Evolutionary conservation across 495 filamentous ascomycete genomes (phyloP).

Genomic region (Aspergillus asperescens): DNA sequence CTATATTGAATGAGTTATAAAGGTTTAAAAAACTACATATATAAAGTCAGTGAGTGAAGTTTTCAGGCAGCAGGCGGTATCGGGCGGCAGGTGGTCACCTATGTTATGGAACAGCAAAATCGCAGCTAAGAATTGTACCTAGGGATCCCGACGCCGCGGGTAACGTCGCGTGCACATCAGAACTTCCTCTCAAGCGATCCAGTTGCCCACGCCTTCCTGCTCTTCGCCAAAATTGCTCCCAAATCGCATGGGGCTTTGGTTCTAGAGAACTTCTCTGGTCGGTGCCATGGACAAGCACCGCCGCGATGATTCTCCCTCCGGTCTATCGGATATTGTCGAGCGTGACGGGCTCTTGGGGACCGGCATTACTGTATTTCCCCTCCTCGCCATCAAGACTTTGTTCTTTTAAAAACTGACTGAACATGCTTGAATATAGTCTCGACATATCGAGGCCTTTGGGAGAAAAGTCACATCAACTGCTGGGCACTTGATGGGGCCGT

Average conservation of each 20-base stretch:
- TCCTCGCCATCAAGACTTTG: conserved; percentile 5
- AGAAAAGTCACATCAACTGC: conserved; percentile 94
- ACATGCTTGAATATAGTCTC: conserved; percentile 53
- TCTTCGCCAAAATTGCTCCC: conserved; percentile 1
- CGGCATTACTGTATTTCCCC: conserved; percentile 45
- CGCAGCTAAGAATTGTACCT: not conserved
- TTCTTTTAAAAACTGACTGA: not conserved
- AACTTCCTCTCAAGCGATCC: conserved; percentile 3
- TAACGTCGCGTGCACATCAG: conserved; percentile 33
- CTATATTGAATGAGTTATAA: too few species aligned
- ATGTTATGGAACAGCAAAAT: conserved; percentile 10
- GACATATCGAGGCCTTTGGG: conserved; percentile 86
- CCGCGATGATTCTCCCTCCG: conserved; percentile 44
- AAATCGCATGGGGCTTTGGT: conserved; percentile 32
- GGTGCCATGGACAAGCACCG: conserved; percentile 43
- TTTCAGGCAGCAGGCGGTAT: too few species aligned
- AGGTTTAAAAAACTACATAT: too few species aligned
- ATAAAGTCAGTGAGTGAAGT: too few species aligned
- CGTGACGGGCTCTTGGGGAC: conserved; percentile 48
- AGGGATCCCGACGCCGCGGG: conserved; percentile 24
- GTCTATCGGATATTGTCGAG: conserved; percentile 44
- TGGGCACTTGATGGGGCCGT: conserved; percentile 73
- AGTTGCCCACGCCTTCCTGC: conserved; percentile 1
- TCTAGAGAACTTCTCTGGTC: conserved; percentile 19
- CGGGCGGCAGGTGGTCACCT: too few species aligned